Percentiles rank a stretch among this genome's conserved stretches.
Evolutionary conservation across 768 basidiomycete genomes (phyloP).

Genomic region (Mycena haematopus): DNA sequence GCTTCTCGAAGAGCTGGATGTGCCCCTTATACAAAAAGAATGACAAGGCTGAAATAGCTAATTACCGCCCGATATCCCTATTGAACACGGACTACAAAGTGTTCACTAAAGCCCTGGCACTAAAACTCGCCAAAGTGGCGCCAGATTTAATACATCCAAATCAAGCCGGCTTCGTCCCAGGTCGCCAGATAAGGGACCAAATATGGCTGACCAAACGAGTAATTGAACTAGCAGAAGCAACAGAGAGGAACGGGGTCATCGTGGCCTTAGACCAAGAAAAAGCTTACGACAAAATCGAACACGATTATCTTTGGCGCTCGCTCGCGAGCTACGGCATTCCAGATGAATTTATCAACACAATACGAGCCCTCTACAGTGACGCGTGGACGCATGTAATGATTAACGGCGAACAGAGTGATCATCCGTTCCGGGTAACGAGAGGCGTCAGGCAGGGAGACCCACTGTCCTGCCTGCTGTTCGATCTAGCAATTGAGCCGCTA

Average conservation of each 20-base stretch:
- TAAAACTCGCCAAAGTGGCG: neutral
- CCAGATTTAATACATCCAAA: neutral
- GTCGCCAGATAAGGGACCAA: no score
- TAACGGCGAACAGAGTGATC: neutral
- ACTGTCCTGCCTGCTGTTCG: neutral
- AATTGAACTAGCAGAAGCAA: no score
- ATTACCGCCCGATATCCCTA: neutral
- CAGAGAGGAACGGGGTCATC: no score
- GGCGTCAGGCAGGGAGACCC: slow-evolving; percentile 1
- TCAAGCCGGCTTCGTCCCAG: neutral
- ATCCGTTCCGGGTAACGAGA: neutral
- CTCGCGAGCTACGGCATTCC: no score
- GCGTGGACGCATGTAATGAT: neutral
- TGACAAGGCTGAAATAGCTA: neutral
- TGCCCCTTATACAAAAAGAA: no score
- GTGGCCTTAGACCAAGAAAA: no score
- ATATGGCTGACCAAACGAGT: no score
- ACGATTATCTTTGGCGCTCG: no score
- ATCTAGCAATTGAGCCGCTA: neutral
- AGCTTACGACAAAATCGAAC: no score
- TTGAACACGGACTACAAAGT: slow-evolving; percentile 3
- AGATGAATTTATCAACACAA: neutral
- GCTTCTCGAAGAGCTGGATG: no score
- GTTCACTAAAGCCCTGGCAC: slow-evolving; percentile 1
- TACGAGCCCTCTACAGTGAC: neutral